Conservation (phyloP, 2,329 filamentous ascomycete genomes). For the Alternaria rosae region DNA sequence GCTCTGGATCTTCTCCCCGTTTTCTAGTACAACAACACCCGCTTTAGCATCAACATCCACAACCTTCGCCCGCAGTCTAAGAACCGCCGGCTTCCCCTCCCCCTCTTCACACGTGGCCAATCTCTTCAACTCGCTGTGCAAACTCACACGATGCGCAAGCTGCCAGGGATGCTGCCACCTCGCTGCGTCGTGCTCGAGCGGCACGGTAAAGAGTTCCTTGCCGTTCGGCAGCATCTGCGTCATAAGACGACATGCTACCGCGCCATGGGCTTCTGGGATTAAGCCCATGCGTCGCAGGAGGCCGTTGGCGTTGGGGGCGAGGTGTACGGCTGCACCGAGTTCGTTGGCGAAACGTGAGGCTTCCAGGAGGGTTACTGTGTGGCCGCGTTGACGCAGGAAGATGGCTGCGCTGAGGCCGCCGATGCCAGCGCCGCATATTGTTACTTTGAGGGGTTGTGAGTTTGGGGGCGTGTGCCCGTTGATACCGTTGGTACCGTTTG, state of each 20-base stretch:
- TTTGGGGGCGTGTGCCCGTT: not conserved
- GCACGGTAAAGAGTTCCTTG: conserved; percentile 45
- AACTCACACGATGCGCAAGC: conserved; percentile 61
- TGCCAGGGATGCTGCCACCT: conserved; percentile 63
- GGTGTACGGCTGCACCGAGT: conserved; percentile 67
- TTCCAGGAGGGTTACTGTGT: conserved; percentile 38
- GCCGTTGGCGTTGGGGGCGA: conserved; percentile 68
- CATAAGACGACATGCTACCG: conserved; percentile 36
- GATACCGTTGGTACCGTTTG: conserved; percentile 9
- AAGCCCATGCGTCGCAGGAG: conserved; percentile 59
- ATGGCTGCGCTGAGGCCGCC: conserved; percentile 63
- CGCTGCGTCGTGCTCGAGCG: conserved; percentile 49
- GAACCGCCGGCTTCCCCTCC: conserved; percentile 45
- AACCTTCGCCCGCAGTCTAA: conserved; percentile 55
- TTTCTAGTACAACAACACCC: conserved; percentile 36
- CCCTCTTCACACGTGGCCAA: conserved; percentile 52
- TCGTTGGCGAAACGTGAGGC: conserved; percentile 65
- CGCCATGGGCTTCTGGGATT: conserved; percentile 50
- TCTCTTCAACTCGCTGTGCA: conserved; percentile 62
- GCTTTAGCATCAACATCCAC: conserved; percentile 51
- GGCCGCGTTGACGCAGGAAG: conserved; percentile 56
- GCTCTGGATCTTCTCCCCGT: conserved; percentile 54
- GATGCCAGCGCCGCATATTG: conserved; percentile 57
- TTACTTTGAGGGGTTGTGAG: conserved; percentile 47
- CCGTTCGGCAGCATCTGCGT: conserved; percentile 52